Evolutionary conservation across 179 eudicot species (phyloP).

Genomic region (Silene coronaria): DNA sequence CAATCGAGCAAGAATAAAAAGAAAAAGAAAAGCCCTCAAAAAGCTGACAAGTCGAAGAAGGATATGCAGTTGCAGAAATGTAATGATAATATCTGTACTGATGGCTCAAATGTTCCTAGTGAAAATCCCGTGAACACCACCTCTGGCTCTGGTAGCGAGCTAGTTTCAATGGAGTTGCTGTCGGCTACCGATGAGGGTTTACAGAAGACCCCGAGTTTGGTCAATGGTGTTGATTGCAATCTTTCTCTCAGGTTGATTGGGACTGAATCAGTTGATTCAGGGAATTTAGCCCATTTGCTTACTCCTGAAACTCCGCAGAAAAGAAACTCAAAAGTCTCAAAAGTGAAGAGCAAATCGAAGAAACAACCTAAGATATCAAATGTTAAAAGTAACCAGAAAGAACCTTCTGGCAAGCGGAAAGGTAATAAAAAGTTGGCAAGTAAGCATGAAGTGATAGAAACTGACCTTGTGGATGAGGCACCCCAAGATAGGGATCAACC

Average conservation of each 20-base stretch:
- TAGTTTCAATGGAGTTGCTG: constrained; percentile 26
- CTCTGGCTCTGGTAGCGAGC: constrained; percentile 43
- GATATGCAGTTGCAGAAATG: constrained; percentile 30
- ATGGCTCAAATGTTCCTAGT: constrained; percentile 25
- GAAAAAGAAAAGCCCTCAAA: constrained; percentile 33
- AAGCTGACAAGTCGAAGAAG: constrained; percentile 25
- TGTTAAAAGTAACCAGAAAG: constrained; percentile 24
- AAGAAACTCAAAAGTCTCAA: constrained; percentile 37
- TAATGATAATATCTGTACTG: constrained; percentile 27
- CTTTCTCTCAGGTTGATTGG: constrained; percentile 21
- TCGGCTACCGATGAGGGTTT: constrained; percentile 27
- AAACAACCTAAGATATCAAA: constrained; percentile 31
- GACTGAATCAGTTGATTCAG: constrained; percentile 29
- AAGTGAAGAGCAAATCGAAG: constrained; percentile 30
- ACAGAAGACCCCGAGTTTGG: constrained; percentile 22
- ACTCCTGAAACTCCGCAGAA: constrained; percentile 31
- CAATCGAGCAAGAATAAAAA: constrained; percentile 36
- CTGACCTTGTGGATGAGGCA: constrained; percentile 25
- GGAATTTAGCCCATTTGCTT: constrained; percentile 23
- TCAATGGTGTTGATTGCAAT: constrained; percentile 28
- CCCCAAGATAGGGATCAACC: constrained; percentile 27
- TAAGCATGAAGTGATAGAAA: constrained; percentile 30
- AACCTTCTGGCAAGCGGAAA: constrained; percentile 32
- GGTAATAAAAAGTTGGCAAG: constrained; percentile 28
- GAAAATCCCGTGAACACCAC: constrained; percentile 31